Evolutionary conservation across 805 yeast genomes (phyloP).

Genomic region (Candida jianshihensis): DNA sequence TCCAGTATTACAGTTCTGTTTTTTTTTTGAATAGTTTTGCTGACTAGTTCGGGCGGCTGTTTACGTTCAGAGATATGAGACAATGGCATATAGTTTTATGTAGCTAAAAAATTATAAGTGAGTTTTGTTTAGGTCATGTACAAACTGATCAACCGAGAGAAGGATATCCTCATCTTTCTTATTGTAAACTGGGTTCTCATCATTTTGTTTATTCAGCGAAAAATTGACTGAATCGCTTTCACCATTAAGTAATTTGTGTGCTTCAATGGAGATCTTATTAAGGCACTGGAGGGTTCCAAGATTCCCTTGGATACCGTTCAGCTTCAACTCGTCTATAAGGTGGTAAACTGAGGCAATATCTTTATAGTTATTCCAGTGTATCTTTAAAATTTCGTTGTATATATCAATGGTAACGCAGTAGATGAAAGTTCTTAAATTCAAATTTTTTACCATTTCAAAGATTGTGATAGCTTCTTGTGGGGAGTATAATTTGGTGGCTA

Average conservation of each 20-base stretch:
- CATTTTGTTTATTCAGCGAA: too few relatives aligned
- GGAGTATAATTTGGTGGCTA: slow-evolving; percentile 6
- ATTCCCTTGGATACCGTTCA: slow-evolving; percentile 33
- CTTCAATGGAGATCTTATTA: slow-evolving; percentile 6
- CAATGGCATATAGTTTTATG: neutral
- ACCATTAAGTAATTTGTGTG: slow-evolving; percentile 6
- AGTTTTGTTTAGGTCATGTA: neutral
- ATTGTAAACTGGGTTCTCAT: slow-evolving; percentile 14
- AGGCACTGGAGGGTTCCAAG: slow-evolving; percentile 22
- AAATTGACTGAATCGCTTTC: neutral
- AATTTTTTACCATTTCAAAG: slow-evolving; percentile 28
- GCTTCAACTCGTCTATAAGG: slow-evolving; percentile 32
- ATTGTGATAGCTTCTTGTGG: slow-evolving; percentile 25
- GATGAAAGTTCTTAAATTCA: slow-evolving; percentile 27
- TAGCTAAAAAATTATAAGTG: neutral
- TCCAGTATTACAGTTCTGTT: neutral
- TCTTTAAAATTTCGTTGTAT: slow-evolving; percentile 28
- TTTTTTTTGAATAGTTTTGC: too few relatives aligned
- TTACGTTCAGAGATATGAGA: too few relatives aligned
- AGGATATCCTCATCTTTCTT: slow-evolving; percentile 12
- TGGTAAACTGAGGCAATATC: slow-evolving; percentile 29
- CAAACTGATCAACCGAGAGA: slow-evolving; percentile 8
- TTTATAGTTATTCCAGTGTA: slow-evolving; percentile 32
- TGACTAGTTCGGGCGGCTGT: too few relatives aligned
- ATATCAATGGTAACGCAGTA: slow-evolving; percentile 32